Percentiles rank a stretch among this genome's conserved stretches.
These are phyloP conservation scores for Didymosphaeria variabile DNA, from an alignment of 2,329 filamentous ascomycete species.

Conservation along the genomic window DNA sequence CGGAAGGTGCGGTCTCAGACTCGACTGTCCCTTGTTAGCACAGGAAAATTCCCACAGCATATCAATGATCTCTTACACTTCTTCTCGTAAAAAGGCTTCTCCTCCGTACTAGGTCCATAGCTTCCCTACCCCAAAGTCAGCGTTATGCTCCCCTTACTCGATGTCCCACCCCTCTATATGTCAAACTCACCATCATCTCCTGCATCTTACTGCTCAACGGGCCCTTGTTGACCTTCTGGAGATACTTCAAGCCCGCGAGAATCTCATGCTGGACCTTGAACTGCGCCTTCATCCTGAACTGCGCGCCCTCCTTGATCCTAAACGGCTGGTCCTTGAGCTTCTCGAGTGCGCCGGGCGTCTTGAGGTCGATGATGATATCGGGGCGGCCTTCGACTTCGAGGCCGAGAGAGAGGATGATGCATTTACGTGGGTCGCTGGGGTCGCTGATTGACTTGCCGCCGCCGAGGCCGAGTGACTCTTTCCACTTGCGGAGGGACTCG, in stretches of 20 bases:
- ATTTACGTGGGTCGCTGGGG: constrained; percentile 81
- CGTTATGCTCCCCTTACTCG: constrained; percentile 14
- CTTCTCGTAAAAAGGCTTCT: constrained; percentile 86
- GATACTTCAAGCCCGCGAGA: constrained; percentile 91
- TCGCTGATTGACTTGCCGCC: constrained; percentile 62
- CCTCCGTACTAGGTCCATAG: constrained; percentile 90
- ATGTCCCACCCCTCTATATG: not conserved
- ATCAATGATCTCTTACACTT: constrained; percentile 72
- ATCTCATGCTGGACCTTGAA: constrained; percentile 99
- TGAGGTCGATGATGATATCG: constrained; percentile 90
- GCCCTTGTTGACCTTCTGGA: constrained; percentile 92
- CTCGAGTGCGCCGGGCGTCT: constrained; percentile 74
- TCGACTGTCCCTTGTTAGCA: constrained; percentile 68
- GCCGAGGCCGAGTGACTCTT: constrained; percentile 90
- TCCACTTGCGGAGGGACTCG: constrained; percentile 96
- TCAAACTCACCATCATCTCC: constrained; percentile 86
- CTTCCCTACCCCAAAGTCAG: not conserved
- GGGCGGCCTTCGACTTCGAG: constrained; percentile 83
- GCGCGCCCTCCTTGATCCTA: constrained; percentile 94
- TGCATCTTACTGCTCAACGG: constrained; percentile 90
- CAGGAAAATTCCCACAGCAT: not conserved
- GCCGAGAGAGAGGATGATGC: constrained; percentile 90
- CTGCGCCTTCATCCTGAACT: constrained; percentile 91
- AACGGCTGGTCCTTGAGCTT: constrained; percentile 91
- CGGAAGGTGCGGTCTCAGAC: constrained; percentile 88